phyloP scores from a whole-genome alignment of 495 filamentous ascomycete genomes.

The Daldinia loculata region DNA sequence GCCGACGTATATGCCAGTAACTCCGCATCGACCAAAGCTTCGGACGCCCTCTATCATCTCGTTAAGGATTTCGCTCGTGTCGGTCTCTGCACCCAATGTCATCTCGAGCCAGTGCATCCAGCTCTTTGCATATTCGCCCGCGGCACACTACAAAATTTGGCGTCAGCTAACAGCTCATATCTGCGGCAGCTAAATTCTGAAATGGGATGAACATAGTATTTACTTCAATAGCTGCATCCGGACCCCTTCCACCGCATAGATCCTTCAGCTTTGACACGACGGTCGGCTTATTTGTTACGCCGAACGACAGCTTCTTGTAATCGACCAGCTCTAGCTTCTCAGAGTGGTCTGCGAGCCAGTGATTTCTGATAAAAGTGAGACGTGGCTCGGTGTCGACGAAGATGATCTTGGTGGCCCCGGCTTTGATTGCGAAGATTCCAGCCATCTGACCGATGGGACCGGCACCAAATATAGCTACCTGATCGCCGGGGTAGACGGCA shows the following conservation, averaged over 20 bases:
- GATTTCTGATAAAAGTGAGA: slow-evolving; percentile 70
- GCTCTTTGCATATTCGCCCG: slow-evolving; percentile 85
- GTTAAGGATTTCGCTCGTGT: slow-evolving; percentile 86
- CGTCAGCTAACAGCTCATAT: background rate
- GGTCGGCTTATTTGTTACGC: slow-evolving; percentile 59
- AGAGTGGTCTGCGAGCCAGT: slow-evolving; percentile 59
- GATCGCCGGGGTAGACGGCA: slow-evolving; percentile 77
- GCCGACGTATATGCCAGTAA: slow-evolving; percentile 85
- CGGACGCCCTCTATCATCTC: slow-evolving; percentile 84
- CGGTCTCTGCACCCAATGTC: slow-evolving; percentile 78
- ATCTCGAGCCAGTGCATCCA: slow-evolving; percentile 83
- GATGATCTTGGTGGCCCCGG: slow-evolving; percentile 80
- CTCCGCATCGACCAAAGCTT: slow-evolving; percentile 76
- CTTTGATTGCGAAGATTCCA: slow-evolving; percentile 73
- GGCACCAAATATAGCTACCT: slow-evolving; percentile 85
- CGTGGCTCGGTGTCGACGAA: slow-evolving; percentile 84
- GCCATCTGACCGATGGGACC: slow-evolving; percentile 84
- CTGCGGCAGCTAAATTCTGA: background rate
- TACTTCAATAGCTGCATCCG: slow-evolving; percentile 78
- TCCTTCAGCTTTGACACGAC: slow-evolving; percentile 79
- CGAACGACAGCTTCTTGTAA: slow-evolving; percentile 57
- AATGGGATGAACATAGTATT: background rate
- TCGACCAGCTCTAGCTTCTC: slow-evolving; percentile 56
- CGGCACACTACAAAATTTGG: slow-evolving; percentile 63
- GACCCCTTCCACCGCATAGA: slow-evolving; percentile 69